These are phyloP conservation scores for Talaromyces sp. DNA, from an alignment of 2,329 filamentous ascomycete species.

Conservation along the genomic window DNA sequence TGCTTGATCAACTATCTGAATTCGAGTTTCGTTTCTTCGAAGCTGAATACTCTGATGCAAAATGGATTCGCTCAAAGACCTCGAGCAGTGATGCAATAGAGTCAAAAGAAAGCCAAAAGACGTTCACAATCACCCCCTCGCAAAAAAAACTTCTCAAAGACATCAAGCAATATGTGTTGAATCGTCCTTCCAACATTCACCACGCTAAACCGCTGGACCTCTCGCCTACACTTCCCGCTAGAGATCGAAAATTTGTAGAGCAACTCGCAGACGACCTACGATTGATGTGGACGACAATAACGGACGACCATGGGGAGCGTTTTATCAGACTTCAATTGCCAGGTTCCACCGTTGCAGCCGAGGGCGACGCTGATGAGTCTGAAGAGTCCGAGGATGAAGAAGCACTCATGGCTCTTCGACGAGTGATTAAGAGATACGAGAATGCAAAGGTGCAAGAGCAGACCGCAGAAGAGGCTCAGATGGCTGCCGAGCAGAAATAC, in stretches of 20 bases:
- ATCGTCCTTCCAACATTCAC: constrained; percentile 55
- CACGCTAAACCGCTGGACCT: constrained; percentile 63
- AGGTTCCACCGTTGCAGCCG: constrained; percentile 40
- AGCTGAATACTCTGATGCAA: constrained; percentile 78
- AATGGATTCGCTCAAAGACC: constrained; percentile 88
- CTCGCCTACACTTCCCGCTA: constrained; percentile 67
- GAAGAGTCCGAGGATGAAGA: constrained; percentile 79
- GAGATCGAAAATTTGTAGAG: constrained; percentile 89
- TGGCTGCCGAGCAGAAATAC: constrained; percentile 78
- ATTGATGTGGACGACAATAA: constrained; percentile 62
- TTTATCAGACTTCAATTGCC: constrained; percentile 64
- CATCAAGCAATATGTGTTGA: constrained; percentile 77
- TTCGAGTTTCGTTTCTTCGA: constrained; percentile 94
- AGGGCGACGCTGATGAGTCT: constrained; percentile 54
- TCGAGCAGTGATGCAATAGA: constrained; percentile 66
- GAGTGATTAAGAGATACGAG: constrained; percentile 86
- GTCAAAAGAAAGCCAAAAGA: constrained; percentile 53
- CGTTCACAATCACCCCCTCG: constrained; percentile 70
- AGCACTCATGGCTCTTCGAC: constrained; percentile 73
- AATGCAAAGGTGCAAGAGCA: constrained; percentile 81
- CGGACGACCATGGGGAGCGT: constrained; percentile 62
- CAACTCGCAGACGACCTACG: constrained; percentile 71
- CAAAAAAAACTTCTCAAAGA: constrained; percentile 80
- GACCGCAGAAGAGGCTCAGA: constrained; percentile 72
- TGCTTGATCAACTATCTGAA: constrained; percentile 80